A percentile compares a stretch with the other conserved stretches of the same genome.
Conservation (phyloP, 1,284 basidiomycete genomes). For the Grifola frondosa region DNA sequence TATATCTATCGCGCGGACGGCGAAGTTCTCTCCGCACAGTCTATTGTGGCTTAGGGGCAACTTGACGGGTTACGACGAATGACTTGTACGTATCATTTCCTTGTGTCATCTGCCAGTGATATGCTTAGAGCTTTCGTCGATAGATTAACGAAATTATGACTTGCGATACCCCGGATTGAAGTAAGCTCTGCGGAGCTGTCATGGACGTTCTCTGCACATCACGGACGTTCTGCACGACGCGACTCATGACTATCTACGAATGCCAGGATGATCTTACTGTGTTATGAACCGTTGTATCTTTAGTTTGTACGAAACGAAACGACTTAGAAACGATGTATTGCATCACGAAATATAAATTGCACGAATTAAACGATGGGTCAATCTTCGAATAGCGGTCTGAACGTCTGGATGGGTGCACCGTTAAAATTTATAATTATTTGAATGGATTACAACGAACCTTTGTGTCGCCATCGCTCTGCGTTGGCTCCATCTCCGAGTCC, state of each 20-base stretch:
- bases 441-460: slow-evolving; percentile 33
- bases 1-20: slow-evolving; percentile 35
- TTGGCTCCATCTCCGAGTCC: slow-evolving; percentile 50
- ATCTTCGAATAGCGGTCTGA: slow-evolving; percentile 69
- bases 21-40: slow-evolving; percentile 4
- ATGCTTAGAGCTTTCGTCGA: no score
- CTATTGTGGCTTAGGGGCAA: slow-evolving; percentile 1
- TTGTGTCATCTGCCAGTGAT: no score
- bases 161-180: no score
- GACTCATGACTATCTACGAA: slow-evolving; percentile 2
- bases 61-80: no score
- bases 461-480: slow-evolving; percentile 38
- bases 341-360: not conserved
- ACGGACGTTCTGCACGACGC: not conserved
- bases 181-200: not conserved
- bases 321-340: not conserved
- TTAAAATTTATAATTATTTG: not conserved
- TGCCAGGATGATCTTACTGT: slow-evolving; percentile 2
- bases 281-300: not conserved
- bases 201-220: not conserved
- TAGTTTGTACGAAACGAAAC: slow-evolving; percentile 1
- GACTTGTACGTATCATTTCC: no score
- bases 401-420: slow-evolving; percentile 37
- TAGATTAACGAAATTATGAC: no score
- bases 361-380: slow-evolving; percentile 29